A percentile compares a stretch with the other conserved stretches of the same genome.
These are phyloP conservation scores for Papiliotrema terrestris DNA, from an alignment of 1,284 basidiomycete genomes.

Conservation along the genomic window DNA sequence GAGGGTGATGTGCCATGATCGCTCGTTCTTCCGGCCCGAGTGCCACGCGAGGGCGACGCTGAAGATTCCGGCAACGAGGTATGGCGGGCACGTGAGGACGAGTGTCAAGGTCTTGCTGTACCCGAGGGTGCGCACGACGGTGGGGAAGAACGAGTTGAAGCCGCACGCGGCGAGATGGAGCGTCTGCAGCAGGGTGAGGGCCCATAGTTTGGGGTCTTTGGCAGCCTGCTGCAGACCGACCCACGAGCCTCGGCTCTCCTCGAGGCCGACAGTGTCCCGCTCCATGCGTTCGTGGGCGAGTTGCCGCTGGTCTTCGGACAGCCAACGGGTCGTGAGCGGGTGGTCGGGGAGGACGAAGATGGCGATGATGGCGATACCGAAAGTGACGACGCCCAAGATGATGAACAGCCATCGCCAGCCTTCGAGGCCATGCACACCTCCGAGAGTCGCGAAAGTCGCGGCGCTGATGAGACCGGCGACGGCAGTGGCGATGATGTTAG, in stretches of 20 bases:
- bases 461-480: slow-evolving; percentile 21
- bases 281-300: slow-evolving; percentile 4
- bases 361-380: slow-evolving; percentile 9
- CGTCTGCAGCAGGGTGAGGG: slow-evolving; percentile 29
- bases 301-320: slow-evolving; percentile 11
- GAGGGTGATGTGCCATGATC: slow-evolving; percentile 29
- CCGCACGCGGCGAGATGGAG: slow-evolving; percentile 27
- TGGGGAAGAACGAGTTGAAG: slow-evolving; percentile 20
- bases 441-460: slow-evolving; percentile 15
- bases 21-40: slow-evolving; percentile 28
- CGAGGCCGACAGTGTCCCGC: slow-evolving; percentile 20
- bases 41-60: slow-evolving; percentile 19
- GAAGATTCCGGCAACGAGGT: slow-evolving; percentile 27
- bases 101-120: slow-evolving; percentile 40
- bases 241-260: slow-evolving; percentile 17
- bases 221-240: slow-evolving; percentile 34
- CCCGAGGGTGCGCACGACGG: slow-evolving; percentile 31
- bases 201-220: slow-evolving; percentile 29
- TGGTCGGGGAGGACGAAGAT: slow-evolving; percentile 14
- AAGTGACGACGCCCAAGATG: slow-evolving; percentile 15
- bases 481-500: slow-evolving; percentile 21
- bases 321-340: slow-evolving; percentile 16
- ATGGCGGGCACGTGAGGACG: slow-evolving; percentile 46
- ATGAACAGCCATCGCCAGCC: slow-evolving; percentile 29
- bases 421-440: slow-evolving; percentile 13